Base-by-base conservation (phyloP, 495 filamentous ascomycete species). In the Acidiella bohemica region DNA sequence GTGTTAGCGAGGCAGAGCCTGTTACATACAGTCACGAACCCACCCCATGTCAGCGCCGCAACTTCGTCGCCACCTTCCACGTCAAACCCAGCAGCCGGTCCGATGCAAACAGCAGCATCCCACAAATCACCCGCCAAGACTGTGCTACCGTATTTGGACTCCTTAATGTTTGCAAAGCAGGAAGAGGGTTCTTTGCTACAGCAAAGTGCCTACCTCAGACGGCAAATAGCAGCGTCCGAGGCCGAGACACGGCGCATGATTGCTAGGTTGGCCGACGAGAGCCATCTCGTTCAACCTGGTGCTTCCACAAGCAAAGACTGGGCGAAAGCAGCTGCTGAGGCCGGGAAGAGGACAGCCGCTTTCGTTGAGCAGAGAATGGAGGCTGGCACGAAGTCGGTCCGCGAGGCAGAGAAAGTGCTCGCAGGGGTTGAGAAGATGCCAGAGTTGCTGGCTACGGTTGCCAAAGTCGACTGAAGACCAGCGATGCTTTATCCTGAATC, bases 231-330 rank as follows among this genome's bases (percentile, higher is more conserved):
- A n/a, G 26, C 47, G 9, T 53, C 56, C 3, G 42, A 47, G 16
- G 46, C 42, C 10, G 45, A 53, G 19, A 47, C 42, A 1, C 26
- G 34, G 12, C 46, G 50, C 4, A 17, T 52, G 7, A 37, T 61
- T 18, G 28, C 36, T 5, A 45, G 58, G 3, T 42, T 61, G 5
- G 50, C 58, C 11, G 51, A 53, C 20, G 58, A 61, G 44, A 61
- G 58, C 32, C 58, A 57, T 41, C 50, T 61, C 6, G 50, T 59
- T 3, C 36, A 47, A 6, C 51, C 56, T 2, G 56, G 51, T 10
- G 26, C 47, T 1, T 19, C 14, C 1, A 35, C 24, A 7, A 41
- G 38, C n/a, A 29, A 32, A 13, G 43, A 39, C 3, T 56, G 53
- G 53, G 39, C 42, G 2, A 12, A 26, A n/a, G 53, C 53, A 6